Base-by-base conservation (phyloP, 176 grass and related monocot species). In the Melocanna baccifera region DNA sequence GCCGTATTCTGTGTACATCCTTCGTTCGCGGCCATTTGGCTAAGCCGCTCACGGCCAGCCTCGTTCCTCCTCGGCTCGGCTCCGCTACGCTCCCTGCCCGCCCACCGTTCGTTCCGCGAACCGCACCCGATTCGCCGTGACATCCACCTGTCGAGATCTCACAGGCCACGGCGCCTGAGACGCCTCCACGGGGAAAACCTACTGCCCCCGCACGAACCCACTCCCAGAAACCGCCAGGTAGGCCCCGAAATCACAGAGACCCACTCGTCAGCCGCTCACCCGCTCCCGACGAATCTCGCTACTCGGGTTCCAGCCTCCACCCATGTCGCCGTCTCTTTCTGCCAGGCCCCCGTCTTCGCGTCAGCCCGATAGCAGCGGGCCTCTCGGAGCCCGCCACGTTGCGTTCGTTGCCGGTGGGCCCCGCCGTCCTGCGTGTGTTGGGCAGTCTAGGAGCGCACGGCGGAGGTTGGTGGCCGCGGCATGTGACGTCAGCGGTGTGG, bases 81-180 rank as follows among this genome's bases (percentile, higher is more conserved):
- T 62, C 40, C 42, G 28, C 18, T 47, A 16, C 50, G 34, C 55
- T 37, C 34, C 40, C 62, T 28, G 40, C 40, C 79, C 39, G 40
- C 40, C 79, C 39, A 28, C 86, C 79, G 40, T 69, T 43, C 30
- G 86, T 83, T 72, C 9, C 40, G 52, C 19, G 62, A 32, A 67
- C 63, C 53, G 67, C 78, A 75, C 15, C 77, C 3, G 70, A 22
- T 67, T 67, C 61, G 59, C 18, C 56, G 66, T 43, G 40, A 19
- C 34, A 0, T 37, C 36, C 88, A 90, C 83, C 42, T 90, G 88
- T 86, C 88, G 88, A 75, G 55, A 32, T 47, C 46, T 19, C 43
- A 86, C 53, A 4, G 83, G 88, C 7, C 73, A 69, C 86, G 86
- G 86, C 64, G 79, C 86, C 71, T 78, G 68, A 28, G 58, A 65